Percentiles rank a stretch among this genome's conserved stretches.
Evolutionary conservation across 352 stramenopile genomes (phyloP).

Genomic region (Globisporangium uncinulatum): DNA sequence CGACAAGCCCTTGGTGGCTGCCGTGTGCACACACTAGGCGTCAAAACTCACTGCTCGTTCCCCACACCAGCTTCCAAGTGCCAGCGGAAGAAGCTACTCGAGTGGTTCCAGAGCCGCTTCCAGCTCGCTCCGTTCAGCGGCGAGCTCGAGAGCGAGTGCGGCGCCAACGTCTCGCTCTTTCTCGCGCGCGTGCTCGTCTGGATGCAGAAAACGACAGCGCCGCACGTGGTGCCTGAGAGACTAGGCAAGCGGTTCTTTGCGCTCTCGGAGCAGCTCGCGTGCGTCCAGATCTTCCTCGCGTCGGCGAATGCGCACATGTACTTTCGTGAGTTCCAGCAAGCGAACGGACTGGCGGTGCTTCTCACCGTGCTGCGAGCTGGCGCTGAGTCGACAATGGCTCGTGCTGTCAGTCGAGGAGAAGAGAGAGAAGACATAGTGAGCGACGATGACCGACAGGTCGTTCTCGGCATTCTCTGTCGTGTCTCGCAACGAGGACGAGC

Average conservation of each 20-base stretch:
- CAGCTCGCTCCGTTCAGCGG: constrained; percentile 4
- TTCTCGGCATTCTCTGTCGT: constrained; percentile 32
- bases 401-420: neutral
- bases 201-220: constrained; percentile 44
- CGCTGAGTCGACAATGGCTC: no score
- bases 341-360: constrained; percentile 40
- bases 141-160: constrained; percentile 39
- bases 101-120: constrained; percentile 41
- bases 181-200: constrained; percentile 55
- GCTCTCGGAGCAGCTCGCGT: constrained; percentile 42
- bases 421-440: constrained; percentile 9
- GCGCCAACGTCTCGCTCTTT: constrained; percentile 41
- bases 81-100: constrained; percentile 45
- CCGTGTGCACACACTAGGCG: neutral
- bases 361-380: constrained; percentile 23
- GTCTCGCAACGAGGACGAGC: constrained; percentile 34
- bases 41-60: neutral
- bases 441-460: constrained; percentile 19
- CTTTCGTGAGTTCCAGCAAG: constrained; percentile 48
- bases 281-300: constrained; percentile 43
- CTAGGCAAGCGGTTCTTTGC: constrained; percentile 11
- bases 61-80: constrained; percentile 29
- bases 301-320: constrained; percentile 30
- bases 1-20: neutral
- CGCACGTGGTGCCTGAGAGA: neutral